Percentiles rank a stretch among this genome's conserved stretches.
Evolutionary conservation across 257 asterid genomes (phyloP).

Genomic region (Capsicum pubescens): DNA sequence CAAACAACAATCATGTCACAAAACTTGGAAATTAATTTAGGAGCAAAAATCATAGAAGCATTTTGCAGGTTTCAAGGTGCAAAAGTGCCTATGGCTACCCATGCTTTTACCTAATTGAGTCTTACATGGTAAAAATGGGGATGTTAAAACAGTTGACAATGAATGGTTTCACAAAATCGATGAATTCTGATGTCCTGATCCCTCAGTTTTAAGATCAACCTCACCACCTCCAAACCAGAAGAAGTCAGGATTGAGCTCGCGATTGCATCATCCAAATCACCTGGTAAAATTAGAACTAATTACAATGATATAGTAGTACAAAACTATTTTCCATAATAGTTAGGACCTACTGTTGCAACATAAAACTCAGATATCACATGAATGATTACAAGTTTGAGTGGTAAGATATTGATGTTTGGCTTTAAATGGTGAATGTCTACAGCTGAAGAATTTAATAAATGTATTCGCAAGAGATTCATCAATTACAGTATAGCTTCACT

Average conservation of each 20-base stretch:
- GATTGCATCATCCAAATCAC: slow-evolving; percentile 94
- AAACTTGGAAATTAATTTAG: neutral
- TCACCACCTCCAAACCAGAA: slow-evolving; percentile 98
- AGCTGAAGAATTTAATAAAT: neutral
- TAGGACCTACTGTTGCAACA: neutral
- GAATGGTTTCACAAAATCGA: slow-evolving; percentile 65
- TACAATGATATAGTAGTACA: neutral
- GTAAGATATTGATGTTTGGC: slow-evolving; percentile 6
- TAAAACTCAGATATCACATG: neutral
- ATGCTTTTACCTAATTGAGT: neutral
- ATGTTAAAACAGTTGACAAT: slow-evolving; percentile 60
- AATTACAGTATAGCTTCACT: slow-evolving; percentile 8
- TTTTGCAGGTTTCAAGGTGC: neutral
- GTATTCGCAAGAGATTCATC: neutral
- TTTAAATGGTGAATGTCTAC: slow-evolving; percentile 5
- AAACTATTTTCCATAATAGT: neutral
- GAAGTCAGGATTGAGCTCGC: slow-evolving; percentile 74
- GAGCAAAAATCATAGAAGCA: neutral
- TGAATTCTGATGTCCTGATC: slow-evolving; percentile 64
- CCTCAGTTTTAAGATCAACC: slow-evolving; percentile 79
- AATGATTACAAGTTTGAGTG: neutral
- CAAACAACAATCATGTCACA: neutral
- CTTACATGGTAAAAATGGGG: neutral
- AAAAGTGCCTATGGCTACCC: neutral
- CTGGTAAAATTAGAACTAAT: slow-evolving; percentile 41